Evolutionary conservation across 1,284 basidiomycete species (phyloP), one percentile per base, ranked within the genome.

Genomic region (Ceratobasidium theobromae): DNA sequence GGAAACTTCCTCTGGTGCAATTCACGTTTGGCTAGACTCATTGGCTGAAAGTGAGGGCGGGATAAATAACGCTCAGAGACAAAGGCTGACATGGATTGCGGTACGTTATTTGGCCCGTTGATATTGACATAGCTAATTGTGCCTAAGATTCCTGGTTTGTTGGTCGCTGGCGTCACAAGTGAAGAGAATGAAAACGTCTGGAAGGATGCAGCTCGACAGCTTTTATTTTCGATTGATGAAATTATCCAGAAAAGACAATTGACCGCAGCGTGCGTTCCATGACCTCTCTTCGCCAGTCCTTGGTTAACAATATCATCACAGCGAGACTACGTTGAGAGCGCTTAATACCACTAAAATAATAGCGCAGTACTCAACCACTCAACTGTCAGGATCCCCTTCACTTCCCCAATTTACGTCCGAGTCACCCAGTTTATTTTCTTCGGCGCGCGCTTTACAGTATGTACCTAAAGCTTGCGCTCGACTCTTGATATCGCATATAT

Each of bases 301-400:
- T n/a, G n/a, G 4, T 14, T 40, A 25, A 23, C 9, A 21, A 18
- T 48, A 4, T 32, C 3, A 43, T n/a, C 25, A 12, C 16, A 64
- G 60, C 4, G 60, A 64, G 38, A 43, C 60, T 1, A 64, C 60
- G 1, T 49, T 64, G 4, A 51, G 60, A 32, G 60, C 60, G 9
- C 49, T 64, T n/a, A 64, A 43, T 38, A 64, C 60, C 2, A 64
- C 60, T 18, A 64, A 64, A 49, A n/a, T 64, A 3, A 25, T 64
- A 43, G 60, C 60, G 14, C 60, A 64, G n/a, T 64, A 53, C 21
- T 49, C 60, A 4, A 18, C 46, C 14, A 18, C 25, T 12, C 60
- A 64, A n/a, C 49, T 64, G 25, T 64, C 60, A 8, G 60, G 43
- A n/a, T 64, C 60, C 2, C 32, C 60, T n/a, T 27, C 35, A 8